Conservation (phyloP, 1,284 basidiomycete genomes). For the Leccinum subfulvum region DNA sequence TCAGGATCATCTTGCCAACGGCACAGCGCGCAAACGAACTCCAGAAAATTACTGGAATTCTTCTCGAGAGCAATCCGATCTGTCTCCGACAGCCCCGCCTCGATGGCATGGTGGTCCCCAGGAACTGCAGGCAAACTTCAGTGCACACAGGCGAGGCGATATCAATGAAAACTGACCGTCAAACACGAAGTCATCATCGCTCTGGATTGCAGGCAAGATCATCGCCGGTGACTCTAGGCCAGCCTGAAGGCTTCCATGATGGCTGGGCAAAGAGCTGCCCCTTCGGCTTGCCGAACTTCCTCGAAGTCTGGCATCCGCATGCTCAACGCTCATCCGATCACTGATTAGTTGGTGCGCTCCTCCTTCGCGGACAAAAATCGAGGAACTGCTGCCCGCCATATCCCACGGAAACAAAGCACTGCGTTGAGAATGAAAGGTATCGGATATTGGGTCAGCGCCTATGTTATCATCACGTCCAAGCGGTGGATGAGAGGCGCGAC, state of each 20-base stretch:
- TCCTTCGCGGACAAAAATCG: conserved; percentile 39
- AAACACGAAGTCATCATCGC: conserved; percentile 63
- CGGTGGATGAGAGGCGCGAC: conserved; percentile 54
- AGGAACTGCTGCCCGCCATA: conserved; percentile 67
- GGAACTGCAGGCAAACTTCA: conserved; percentile 21
- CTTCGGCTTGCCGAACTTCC: conserved; percentile 51
- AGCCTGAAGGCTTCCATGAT: conserved; percentile 41
- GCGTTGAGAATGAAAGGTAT: conserved; percentile 54
- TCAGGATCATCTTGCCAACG: conserved; percentile 1
- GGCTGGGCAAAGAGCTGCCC: conserved; percentile 52
- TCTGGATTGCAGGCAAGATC: conserved; percentile 40
- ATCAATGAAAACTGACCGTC: conserved; percentile 42
- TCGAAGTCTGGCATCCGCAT: conserved; percentile 50
- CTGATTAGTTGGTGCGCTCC: conserved; percentile 41
- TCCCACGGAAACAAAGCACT: conserved; percentile 81
- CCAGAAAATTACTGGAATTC: conserved; percentile 75
- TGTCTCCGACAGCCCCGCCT: conserved; percentile 53
- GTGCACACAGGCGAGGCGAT: conserved; percentile 4
- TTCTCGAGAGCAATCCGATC: conserved; percentile 63
- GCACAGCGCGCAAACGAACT: conserved; percentile 44
- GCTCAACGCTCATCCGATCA: conserved; percentile 49
- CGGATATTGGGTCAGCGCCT: conserved; percentile 41
- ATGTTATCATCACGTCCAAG: conserved; percentile 49
- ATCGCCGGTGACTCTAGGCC: conserved; percentile 48
- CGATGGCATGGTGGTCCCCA: conserved; percentile 37